phyloP scores from a whole-genome alignment of 106 monocot genomes.

The Dioscorea zingiberensis region DNA sequence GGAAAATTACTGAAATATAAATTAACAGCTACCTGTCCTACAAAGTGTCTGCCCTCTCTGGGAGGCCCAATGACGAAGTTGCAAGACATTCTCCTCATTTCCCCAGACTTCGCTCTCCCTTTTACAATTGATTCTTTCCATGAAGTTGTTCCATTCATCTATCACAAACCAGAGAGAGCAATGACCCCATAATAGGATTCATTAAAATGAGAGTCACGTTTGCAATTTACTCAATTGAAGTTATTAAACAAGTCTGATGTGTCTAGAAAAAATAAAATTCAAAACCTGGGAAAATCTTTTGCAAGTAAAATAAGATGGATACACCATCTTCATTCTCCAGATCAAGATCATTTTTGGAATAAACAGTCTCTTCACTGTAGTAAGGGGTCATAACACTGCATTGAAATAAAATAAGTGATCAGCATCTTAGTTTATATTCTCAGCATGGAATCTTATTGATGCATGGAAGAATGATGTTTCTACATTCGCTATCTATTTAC shows the following conservation, averaged over 20 bases:
- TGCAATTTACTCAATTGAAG: too few relatives aligned
- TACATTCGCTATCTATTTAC: too few relatives aligned
- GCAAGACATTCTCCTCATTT: constrained; percentile 95
- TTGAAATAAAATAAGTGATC: background rate
- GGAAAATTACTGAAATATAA: background rate
- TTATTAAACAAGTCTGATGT: background rate
- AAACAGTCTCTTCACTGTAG: constrained; percentile 95
- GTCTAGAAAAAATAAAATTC: background rate
- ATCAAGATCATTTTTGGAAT: constrained; percentile 92
- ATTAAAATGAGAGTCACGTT: background rate
- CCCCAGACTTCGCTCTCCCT: constrained; percentile 83
- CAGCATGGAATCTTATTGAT: too few relatives aligned
- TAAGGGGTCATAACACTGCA: constrained; percentile 98
- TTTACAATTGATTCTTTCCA: constrained; percentile 91
- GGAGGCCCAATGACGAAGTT: constrained; percentile 98
- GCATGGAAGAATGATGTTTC: too few relatives aligned
- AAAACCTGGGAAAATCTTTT: constrained; percentile 96
- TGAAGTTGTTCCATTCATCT: constrained; percentile 99
- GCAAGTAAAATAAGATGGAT: constrained; percentile 92
- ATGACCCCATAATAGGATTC: background rate
- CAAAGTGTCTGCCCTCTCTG: constrained; percentile 91
- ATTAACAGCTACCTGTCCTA: constrained; percentile 74
- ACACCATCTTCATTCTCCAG: constrained; percentile 99
- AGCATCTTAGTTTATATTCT: background rate
- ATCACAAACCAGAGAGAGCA: background rate